Evolutionary conservation across 768 basidiomycete species (phyloP).

Genomic region (Leccinum uliginosum): DNA sequence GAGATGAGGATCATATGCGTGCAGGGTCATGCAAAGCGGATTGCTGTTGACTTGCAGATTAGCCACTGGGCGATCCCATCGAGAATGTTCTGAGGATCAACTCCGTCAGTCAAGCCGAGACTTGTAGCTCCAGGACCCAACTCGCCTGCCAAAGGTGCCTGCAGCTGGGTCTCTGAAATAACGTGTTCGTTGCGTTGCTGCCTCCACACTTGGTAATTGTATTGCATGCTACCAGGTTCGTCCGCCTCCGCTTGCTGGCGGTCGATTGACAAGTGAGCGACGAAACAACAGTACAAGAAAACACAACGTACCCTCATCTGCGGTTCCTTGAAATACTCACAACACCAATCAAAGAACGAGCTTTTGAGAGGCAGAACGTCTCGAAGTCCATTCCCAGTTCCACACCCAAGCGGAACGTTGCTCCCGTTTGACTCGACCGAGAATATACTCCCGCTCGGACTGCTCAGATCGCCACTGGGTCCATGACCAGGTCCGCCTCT

Average conservation of each 20-base stretch:
- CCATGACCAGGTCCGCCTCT: slow-evolving; percentile 37
- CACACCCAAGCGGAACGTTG: slow-evolving; percentile 70
- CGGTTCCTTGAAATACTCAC: slow-evolving; percentile 96
- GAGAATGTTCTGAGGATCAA: slow-evolving; percentile 44
- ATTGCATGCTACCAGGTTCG: slow-evolving; percentile 90
- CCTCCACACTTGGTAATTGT: slow-evolving; percentile 95
- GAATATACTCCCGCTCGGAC: slow-evolving; percentile 73
- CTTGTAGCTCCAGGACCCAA: slow-evolving; percentile 22
- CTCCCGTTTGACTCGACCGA: slow-evolving; percentile 68
- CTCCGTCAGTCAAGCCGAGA: background rate
- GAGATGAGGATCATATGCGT: slow-evolving; percentile 88
- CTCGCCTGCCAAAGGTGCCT: slow-evolving; percentile 74
- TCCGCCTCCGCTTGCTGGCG: slow-evolving; percentile 87
- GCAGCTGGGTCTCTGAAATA: slow-evolving; percentile 59
- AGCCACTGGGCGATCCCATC: slow-evolving; percentile 72
- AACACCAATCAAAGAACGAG: slow-evolving; percentile 92
- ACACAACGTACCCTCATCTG: slow-evolving; percentile 84
- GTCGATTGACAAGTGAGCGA: slow-evolving; percentile 12
- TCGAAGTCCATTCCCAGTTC: slow-evolving; percentile 75
- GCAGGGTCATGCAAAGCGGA: slow-evolving; percentile 80
- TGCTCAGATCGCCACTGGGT: slow-evolving; percentile 45
- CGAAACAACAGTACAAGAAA: background rate
- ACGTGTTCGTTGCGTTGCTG: slow-evolving; percentile 86
- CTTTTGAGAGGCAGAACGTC: slow-evolving; percentile 89
- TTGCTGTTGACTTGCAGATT: slow-evolving; percentile 56